phyloP scores from a whole-genome alignment of 441 rosid species.

The Raphanus hybrid region DNA sequence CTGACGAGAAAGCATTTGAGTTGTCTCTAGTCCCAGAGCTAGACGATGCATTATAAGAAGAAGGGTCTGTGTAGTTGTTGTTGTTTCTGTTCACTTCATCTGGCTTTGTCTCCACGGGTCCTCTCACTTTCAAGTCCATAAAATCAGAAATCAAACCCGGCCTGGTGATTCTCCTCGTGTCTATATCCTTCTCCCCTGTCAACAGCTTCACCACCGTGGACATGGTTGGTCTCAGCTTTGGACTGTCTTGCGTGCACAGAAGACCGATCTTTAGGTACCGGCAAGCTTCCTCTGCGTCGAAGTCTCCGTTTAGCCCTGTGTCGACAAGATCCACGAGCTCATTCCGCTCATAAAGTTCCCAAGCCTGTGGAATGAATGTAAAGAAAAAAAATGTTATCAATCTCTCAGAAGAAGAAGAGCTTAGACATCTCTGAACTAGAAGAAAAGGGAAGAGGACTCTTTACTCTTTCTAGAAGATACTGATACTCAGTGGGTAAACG shows the following conservation, averaged over 20 bases:
- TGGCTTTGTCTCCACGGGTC: slow-evolving; percentile 40
- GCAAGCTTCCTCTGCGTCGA: slow-evolving; percentile 88
- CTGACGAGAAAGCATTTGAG: slow-evolving; percentile 48
- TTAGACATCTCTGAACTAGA: background rate
- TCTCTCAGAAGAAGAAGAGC: slow-evolving; percentile 26
- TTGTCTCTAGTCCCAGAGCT: slow-evolving; percentile 53
- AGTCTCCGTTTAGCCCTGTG: slow-evolving; percentile 60
- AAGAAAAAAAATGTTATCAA: background rate
- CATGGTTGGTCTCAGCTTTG: slow-evolving; percentile 88
- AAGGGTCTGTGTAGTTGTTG: slow-evolving; percentile 38
- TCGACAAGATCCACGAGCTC: slow-evolving; percentile 79
- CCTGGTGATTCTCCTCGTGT: slow-evolving; percentile 56
- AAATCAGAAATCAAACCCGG: slow-evolving; percentile 91
- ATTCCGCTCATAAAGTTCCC: slow-evolving; percentile 73
- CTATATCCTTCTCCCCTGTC: slow-evolving; percentile 54
- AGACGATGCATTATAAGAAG: slow-evolving; percentile 51
- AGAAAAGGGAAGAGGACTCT: background rate
- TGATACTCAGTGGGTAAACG: background rate
- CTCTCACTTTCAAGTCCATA: slow-evolving; percentile 84
- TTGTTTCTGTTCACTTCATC: slow-evolving; percentile 25
- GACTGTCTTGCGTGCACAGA: slow-evolving; percentile 90
- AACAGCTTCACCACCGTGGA: slow-evolving; percentile 75
- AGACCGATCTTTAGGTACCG: slow-evolving; percentile 79
- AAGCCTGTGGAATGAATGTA: slow-evolving; percentile 60
- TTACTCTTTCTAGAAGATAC: background rate